Evolutionary conservation across 1,284 basidiomycete species (phyloP).

Genomic region (Spongispora temasekensis): DNA sequence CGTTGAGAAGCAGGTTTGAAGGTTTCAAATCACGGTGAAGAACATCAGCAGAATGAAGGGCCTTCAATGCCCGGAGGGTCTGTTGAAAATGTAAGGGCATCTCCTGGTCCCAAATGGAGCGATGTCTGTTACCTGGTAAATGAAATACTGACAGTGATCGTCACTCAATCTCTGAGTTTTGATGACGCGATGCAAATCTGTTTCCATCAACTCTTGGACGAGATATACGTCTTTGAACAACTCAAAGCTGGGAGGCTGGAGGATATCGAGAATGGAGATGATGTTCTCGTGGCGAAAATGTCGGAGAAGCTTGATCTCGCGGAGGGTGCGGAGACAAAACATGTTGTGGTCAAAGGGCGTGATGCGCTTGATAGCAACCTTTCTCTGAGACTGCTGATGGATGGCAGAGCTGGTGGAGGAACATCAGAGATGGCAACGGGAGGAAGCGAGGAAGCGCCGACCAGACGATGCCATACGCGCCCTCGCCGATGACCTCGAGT

Average conservation of each 20-base stretch:
- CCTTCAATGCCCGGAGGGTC: constrained; percentile 89
- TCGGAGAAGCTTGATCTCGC: constrained; percentile 82
- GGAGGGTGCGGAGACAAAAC: constrained; percentile 85
- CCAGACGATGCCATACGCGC: constrained; percentile 87
- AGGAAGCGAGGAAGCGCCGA: constrained; percentile 11
- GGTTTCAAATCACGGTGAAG: constrained; percentile 92
- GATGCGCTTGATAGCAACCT: constrained; percentile 81
- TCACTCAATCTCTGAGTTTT: constrained; percentile 83
- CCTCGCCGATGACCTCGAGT: constrained; percentile 88
- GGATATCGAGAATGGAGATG: constrained; percentile 83
- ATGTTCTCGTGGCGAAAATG: constrained; percentile 54
- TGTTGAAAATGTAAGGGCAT: constrained; percentile 15
- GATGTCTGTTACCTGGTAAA: constrained; percentile 73
- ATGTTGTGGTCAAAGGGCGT: constrained; percentile 87
- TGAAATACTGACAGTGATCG: constrained; percentile 94
- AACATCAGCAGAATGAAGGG: constrained; percentile 88
- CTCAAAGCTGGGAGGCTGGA: constrained; percentile 59
- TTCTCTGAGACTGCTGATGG: constrained; percentile 63
- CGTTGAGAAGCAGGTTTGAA: constrained; percentile 88
- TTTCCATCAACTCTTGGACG: constrained; percentile 91
- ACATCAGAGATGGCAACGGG: constrained; percentile 4
- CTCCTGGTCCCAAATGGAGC: constrained; percentile 3
- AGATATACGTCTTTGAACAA: constrained; percentile 84
- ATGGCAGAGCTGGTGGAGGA: constrained; percentile 56
- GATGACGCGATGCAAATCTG: constrained; percentile 86